Evolutionary conservation across 805 yeast genomes (phyloP), one percentile per base, ranked within the genome.

Genomic region (Pichia heedii): DNA sequence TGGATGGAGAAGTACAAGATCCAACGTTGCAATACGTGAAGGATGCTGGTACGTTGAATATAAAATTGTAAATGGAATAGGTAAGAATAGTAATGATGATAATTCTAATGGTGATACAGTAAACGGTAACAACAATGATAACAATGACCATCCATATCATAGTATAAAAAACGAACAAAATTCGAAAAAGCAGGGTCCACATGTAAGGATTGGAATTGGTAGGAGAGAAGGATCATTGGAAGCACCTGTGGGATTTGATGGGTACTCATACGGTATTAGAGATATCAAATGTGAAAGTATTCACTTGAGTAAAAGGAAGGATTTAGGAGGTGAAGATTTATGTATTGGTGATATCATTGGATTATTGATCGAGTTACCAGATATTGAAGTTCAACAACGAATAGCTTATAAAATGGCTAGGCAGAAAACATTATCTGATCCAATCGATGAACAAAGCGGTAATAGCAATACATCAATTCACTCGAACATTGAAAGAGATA

Each of bases 161-260:
- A 8, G 36, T 27, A 18, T 15, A 22, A 34, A 16, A 22, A n/a
- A 12, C 15, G 20, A 24, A 13, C 22, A 32, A 21, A 40, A 37
- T 16, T 5, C 26, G 2, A 32, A 18, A 16, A 16, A 7, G 7
- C 19, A 32, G 16, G 20, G 39, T 6, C 30, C 47, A 3, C 48
- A 89, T 59, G 87, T 93, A 1, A 65, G 98, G 24, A 57, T 89
- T 24, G 99, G 99, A 0, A 57, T 90, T 32, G 82, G 82, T 0
- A 67, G 97, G 41, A 72, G 87, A 48, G 97, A 90, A 56, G 93
- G 96, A 2, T 76, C 87, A 40, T 62, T 89, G 36, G 97, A 90
- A 52, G 95, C 95, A 0, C 97, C 99, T 0, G 93, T 89, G 6
- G 99, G 99, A 3, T 86, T 77, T 54, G 97, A 93, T 61, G 90